phyloP scores from a whole-genome alignment of 768 basidiomycete species.

The Asterophora parasitica region DNA sequence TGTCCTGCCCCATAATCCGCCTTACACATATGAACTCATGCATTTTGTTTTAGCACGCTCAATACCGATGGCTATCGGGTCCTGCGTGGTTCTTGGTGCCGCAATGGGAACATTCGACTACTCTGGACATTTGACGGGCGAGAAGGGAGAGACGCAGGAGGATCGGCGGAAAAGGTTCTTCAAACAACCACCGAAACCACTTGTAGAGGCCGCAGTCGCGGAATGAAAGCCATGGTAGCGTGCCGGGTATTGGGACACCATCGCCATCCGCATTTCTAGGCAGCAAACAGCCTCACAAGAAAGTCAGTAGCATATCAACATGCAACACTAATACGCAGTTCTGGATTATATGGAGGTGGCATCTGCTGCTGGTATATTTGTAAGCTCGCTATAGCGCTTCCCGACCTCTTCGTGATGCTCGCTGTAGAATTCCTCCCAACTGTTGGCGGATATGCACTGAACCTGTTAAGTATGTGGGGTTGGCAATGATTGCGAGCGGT shows the following conservation, averaged over 20 bases:
- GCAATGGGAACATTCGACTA: constrained; percentile 80
- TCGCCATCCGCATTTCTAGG: neutral
- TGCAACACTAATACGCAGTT: neutral
- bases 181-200: constrained; percentile 55
- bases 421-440: constrained; percentile 52
- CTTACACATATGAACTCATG: neutral
- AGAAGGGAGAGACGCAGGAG: constrained; percentile 43
- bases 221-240: constrained; percentile 19
- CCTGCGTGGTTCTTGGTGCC: constrained; percentile 74
- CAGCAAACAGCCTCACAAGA: neutral
- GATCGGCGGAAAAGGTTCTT: constrained; percentile 80
- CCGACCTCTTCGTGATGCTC: constrained; percentile 37
- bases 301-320: neutral
- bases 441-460: constrained; percentile 34
- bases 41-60: constrained; percentile 58
- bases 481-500: neutral
- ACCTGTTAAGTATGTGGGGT: constrained; percentile 24
- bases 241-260: neutral
- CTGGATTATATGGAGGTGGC: constrained; percentile 3
- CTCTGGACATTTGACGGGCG: constrained; percentile 58
- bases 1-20: constrained; percentile 16
- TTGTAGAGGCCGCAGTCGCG: constrained; percentile 26
- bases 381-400: constrained; percentile 31
- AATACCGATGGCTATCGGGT: constrained; percentile 73
- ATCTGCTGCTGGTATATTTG: constrained; percentile 6